Evolutionary conservation across 2,329 filamentous ascomycete genomes (phyloP).

Genomic region (Fusarium euwallaceae): DNA sequence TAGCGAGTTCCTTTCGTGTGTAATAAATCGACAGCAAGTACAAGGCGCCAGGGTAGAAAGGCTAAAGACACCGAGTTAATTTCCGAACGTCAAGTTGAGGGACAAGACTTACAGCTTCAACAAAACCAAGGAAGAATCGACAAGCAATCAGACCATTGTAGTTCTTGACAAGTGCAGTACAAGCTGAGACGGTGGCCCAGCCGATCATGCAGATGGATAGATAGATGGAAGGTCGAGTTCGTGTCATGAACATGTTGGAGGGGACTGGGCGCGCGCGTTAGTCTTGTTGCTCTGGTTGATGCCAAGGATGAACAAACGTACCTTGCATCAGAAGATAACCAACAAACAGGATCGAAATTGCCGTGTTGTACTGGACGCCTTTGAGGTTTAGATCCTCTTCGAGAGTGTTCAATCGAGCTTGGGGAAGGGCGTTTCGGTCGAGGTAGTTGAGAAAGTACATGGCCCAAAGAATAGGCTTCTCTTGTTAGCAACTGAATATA

Average conservation of each 20-base stretch:
- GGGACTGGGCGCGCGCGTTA: constrained; percentile 7
- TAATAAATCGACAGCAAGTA: constrained; percentile 31
- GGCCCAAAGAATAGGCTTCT: constrained; percentile 38
- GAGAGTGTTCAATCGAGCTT: constrained; percentile 37
- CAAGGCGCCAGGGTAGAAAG: constrained; percentile 25
- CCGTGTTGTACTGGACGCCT: constrained; percentile 38
- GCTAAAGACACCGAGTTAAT: neutral
- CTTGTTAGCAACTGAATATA: neutral
- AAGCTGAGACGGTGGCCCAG: constrained; percentile 22
- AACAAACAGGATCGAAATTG: constrained; percentile 41
- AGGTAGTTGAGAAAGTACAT: constrained; percentile 45
- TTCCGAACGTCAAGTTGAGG: constrained; percentile 46
- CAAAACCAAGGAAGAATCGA: constrained; percentile 27
- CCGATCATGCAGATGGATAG: constrained; percentile 24
- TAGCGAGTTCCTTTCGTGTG: constrained; percentile 28
- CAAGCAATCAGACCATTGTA: constrained; percentile 19
- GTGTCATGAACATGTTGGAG: constrained; percentile 30
- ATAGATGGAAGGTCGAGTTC: constrained; percentile 21
- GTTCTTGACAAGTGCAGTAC: constrained; percentile 6
- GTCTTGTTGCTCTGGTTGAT: neutral
- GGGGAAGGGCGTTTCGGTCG: constrained; percentile 43
- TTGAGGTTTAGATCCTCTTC: constrained; percentile 38
- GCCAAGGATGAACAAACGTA: neutral
- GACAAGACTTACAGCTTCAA: constrained; percentile 16
- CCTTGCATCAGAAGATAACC: constrained; percentile 33